A percentile compares a stretch with the other conserved stretches of the same genome.
These are phyloP conservation scores for Pleurotus tuber-regium DNA, from an alignment of 768 basidiomycete genomes.

Conservation along the genomic window DNA sequence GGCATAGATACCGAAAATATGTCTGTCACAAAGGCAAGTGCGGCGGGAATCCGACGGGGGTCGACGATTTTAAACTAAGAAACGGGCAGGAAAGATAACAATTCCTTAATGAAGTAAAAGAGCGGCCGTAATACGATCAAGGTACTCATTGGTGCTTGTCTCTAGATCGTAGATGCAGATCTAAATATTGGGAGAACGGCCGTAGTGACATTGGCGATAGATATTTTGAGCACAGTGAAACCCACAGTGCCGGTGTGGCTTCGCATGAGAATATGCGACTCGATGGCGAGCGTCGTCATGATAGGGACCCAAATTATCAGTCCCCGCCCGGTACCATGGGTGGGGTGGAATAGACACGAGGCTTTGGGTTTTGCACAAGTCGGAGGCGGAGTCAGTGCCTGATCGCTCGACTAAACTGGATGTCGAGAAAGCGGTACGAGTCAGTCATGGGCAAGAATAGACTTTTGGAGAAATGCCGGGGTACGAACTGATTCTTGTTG, in stretches of 20 bases:
- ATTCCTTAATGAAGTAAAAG: not conserved
- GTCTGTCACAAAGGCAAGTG: not conserved
- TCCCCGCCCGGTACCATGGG: not conserved
- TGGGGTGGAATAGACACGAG: not conserved
- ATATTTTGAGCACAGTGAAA: not conserved
- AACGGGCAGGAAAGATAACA: not conserved
- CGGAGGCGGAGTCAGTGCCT: conserved; percentile 6
- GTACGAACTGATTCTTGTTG: not conserved
- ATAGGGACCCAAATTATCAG: not conserved
- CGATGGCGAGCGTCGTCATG: conserved; percentile 5
- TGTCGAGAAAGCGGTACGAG: conserved; percentile 3
- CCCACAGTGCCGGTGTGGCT: conserved; percentile 1
- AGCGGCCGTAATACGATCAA: conserved; percentile 3
- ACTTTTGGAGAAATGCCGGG: conserved; percentile 9
- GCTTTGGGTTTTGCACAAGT: conserved; percentile 6
- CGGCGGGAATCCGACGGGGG: conserved; percentile 1
- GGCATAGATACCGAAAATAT: conserved; percentile 2
- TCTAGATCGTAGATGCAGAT: conserved; percentile 3
- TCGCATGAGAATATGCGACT: not conserved
- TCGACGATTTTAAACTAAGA: not conserved
- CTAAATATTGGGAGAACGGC: not conserved
- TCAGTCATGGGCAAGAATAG: conserved; percentile 7
- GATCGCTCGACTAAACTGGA: conserved; percentile 3
- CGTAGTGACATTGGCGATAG: not conserved
- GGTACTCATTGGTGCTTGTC: conserved; percentile 2